Percentiles rank a stretch among this genome's conserved stretches.
phyloP scores from a whole-genome alignment of 2,329 filamentous ascomycete species.

The Fusarium tanahbumbuense region DNA sequence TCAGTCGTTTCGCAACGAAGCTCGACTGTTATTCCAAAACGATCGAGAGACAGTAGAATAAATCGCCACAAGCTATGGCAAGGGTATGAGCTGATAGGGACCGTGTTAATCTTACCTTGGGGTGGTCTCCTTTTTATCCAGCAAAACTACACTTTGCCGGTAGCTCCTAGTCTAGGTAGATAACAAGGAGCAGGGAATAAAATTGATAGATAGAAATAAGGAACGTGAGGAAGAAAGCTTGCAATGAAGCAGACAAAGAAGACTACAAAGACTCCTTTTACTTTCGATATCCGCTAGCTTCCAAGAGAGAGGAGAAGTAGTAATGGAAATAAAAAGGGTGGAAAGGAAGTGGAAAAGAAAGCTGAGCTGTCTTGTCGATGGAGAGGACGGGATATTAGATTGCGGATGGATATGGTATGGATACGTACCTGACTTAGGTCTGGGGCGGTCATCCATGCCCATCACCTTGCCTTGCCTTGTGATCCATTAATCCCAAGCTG shows the following conservation, averaged over 20 bases:
- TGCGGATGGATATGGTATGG: conserved; percentile 42
- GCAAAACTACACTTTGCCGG: conserved; percentile 33
- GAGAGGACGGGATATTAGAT: conserved; percentile 39
- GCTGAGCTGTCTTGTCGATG: conserved; percentile 38
- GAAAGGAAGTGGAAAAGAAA: conserved; percentile 22
- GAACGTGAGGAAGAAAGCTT: conserved; percentile 29
- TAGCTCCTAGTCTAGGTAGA: conserved; percentile 13
- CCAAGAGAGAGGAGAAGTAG: conserved; percentile 21
- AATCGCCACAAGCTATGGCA: conserved; percentile 7
- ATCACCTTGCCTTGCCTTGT: conserved; percentile 30
- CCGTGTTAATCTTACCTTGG: conserved; percentile 37
- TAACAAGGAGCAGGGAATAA: conserved; percentile 8
- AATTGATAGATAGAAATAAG: conserved; percentile 14
- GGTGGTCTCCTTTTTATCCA: conserved; percentile 38
- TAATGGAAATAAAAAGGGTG: conserved; percentile 8
- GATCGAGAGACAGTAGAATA: conserved; percentile 15
- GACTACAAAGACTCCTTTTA: conserved; percentile 26
- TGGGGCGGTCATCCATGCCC: conserved; percentile 9
- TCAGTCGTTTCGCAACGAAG: conserved; percentile 18
- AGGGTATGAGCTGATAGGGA: conserved; percentile 24
- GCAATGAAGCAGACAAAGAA: conserved; percentile 26
- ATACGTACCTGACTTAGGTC: conserved; percentile 34
- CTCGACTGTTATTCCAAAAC: conserved; percentile 20
- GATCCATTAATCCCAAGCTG: conserved; percentile 32
- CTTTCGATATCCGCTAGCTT: conserved; percentile 30